Conservation (phyloP, 75 land plant species). For the Larix kaempferi region DNA sequence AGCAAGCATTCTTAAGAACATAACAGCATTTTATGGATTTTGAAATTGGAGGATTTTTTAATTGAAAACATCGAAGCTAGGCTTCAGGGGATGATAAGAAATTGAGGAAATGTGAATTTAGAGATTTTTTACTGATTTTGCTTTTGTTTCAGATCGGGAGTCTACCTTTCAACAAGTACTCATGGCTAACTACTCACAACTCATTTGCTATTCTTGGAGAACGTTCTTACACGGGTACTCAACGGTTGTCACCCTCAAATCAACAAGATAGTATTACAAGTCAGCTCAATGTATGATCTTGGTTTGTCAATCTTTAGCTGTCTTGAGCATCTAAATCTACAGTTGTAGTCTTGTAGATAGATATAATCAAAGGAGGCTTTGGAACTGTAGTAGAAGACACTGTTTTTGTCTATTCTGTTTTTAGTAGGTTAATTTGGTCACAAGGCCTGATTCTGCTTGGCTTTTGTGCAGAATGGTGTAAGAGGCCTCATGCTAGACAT, state of each 20-base stretch:
- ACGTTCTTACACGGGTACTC: constrained; percentile 39
- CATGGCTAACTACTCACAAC: constrained; percentile 91
- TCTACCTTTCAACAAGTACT: constrained; percentile 72
- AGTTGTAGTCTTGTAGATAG: background rate
- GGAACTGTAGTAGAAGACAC: background rate
- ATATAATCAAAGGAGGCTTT: background rate
- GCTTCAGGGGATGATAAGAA: background rate
- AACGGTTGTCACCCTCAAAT: constrained; percentile 35
- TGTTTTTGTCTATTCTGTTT: background rate
- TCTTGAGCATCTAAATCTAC: background rate
- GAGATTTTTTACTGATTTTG: background rate
- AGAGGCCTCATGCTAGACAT: constrained; percentile 37
- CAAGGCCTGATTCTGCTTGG: background rate
- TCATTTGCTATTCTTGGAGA: constrained; percentile 49
- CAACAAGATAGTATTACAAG: constrained; percentile 71
- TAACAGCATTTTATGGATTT: background rate
- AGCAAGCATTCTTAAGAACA: background rate
- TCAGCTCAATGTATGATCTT: constrained; percentile 59
- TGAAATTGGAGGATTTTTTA: background rate
- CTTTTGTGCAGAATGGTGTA: constrained; percentile 30
- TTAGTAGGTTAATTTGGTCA: background rate
- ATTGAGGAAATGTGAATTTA: background rate
- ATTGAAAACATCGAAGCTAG: background rate
- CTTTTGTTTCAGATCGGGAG: constrained; percentile 39
- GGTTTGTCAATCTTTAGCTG: background rate